These are phyloP conservation scores for Aspergillus costaricaensis DNA, from an alignment of 2,329 filamentous ascomycete genomes.

Conservation along the genomic window DNA sequence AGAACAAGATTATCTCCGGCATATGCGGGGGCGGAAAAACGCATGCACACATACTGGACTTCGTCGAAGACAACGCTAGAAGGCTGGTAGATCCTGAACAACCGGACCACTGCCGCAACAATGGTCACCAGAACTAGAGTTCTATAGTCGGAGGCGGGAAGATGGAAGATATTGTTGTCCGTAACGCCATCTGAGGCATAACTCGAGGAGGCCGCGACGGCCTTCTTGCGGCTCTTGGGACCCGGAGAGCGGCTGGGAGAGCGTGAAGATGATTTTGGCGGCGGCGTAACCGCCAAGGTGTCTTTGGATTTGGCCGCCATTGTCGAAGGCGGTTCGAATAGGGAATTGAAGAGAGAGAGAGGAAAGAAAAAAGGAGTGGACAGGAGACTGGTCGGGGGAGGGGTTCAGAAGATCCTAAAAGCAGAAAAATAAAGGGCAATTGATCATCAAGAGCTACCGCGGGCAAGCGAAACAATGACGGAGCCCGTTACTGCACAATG, in stretches of 20 bases:
- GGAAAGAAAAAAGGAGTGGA: conserved; percentile 8
- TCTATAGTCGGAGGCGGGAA: conserved; percentile 82
- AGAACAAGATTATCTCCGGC: conserved; percentile 3
- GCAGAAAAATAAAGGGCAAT: conserved; percentile 9
- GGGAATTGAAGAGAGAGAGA: not conserved
- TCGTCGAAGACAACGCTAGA: conserved; percentile 98
- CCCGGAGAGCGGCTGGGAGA: conserved; percentile 44
- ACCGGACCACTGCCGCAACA: conserved; percentile 74
- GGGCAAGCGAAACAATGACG: conserved; percentile 10
- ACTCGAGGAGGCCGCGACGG: conserved; percentile 34
- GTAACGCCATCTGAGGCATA: conserved; percentile 60
- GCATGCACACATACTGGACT: conserved; percentile 74
- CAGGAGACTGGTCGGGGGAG: conserved; percentile 16
- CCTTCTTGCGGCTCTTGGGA: conserved; percentile 39
- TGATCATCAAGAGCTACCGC: conserved; percentile 13
- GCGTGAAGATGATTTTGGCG: conserved; percentile 35
- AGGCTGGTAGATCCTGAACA: conserved; percentile 96
- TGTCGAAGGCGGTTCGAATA: conserved; percentile 9
- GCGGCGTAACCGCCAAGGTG: conserved; percentile 40
- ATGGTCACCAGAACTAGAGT: conserved; percentile 71
- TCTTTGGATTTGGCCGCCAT: conserved; percentile 39
- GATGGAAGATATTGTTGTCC: conserved; percentile 88
- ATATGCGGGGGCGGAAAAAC: not conserved
- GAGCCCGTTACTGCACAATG: conserved; percentile 15
- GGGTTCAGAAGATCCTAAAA: conserved; percentile 14